Evolutionary conservation across 2,329 filamentous ascomycete species (phyloP), one percentile per base, ranked within the genome.

Genomic region (Fusarium piperis): DNA sequence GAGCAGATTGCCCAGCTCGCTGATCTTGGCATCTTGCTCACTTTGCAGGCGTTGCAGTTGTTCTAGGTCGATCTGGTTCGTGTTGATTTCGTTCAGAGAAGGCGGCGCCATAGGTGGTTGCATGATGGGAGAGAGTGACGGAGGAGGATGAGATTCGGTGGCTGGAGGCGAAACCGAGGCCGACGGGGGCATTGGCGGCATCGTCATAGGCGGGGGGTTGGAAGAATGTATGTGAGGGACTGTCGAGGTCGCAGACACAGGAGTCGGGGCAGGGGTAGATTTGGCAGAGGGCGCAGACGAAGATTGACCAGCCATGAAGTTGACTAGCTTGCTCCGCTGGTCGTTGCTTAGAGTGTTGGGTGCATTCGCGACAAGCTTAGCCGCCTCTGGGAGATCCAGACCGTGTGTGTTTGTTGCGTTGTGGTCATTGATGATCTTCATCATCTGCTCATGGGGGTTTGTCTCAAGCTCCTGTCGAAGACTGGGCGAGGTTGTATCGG

Each of bases 41-140:
- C 90, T 89, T 78, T 97, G 93, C 76, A 97, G 85, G 46, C 91
- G 91, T 70, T 93, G 90, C 3, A 98, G 86, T 32, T 92, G 88
- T 58, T 96, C 93, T 30, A 98, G 88, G 69, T 97, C 93, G 15
- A 91, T 86, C 68, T 92, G 88, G 6, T 92, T 95, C 67, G 88
- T 88, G 51, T 86, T 88, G 68, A 96, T 88, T 39, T 91, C 87
- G 57, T 88, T 85, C 20, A 94, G 83, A 0, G 88, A 87, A 2
- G 87, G 85, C 4, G 82, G 81, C 2, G 80, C 79, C 70, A 86
- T 80, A 8, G 79, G 77, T 4, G 83, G 77, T 26, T 82, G 80
- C 66, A 90, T 81, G 60, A 85, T 83, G 0, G 88, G 85, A 2
- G 88, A 87, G n/a, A 87, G 78, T 4, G 84, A 84, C 9, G 80